Conservation (phyloP, 176 grass and related monocot genomes). For the Carex parvula region DNA sequence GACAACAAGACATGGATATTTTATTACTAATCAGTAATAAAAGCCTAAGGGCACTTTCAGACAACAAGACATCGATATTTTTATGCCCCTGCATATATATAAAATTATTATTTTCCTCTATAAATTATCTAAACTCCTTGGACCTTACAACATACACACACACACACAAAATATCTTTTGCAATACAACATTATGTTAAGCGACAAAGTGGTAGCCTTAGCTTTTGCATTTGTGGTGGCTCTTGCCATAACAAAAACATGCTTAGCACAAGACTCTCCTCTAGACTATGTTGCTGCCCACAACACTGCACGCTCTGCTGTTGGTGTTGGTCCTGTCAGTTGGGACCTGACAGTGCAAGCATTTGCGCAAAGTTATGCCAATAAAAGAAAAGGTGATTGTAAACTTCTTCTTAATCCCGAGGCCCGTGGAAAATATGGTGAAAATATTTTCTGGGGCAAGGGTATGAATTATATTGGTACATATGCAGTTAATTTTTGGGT, state of each 20-base stretch:
- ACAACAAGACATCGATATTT: too few species aligned
- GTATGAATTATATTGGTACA: neutral
- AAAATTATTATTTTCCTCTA: neutral
- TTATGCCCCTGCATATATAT: neutral
- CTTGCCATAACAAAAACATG: neutral
- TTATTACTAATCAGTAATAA: too few species aligned
- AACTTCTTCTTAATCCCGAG: neutral
- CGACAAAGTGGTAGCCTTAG: neutral
- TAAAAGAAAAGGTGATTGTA: neutral
- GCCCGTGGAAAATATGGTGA: neutral
- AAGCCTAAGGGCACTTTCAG: too few species aligned
- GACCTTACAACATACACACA: neutral
- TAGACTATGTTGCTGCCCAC: neutral
- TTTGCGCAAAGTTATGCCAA: conserved; percentile 4
- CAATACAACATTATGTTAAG: neutral
- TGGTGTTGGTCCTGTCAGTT: neutral
- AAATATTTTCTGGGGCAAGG: neutral
- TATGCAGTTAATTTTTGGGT: neutral
- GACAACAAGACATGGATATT: too few species aligned
- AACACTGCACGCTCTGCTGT: neutral
- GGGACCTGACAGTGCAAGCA: neutral
- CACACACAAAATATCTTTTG: neutral
- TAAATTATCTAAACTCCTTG: neutral
- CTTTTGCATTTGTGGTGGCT: neutral
- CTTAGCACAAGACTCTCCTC: neutral